Evolutionary conservation across 1,284 basidiomycete genomes (phyloP).

Genomic region (Tylopilus microsporus): DNA sequence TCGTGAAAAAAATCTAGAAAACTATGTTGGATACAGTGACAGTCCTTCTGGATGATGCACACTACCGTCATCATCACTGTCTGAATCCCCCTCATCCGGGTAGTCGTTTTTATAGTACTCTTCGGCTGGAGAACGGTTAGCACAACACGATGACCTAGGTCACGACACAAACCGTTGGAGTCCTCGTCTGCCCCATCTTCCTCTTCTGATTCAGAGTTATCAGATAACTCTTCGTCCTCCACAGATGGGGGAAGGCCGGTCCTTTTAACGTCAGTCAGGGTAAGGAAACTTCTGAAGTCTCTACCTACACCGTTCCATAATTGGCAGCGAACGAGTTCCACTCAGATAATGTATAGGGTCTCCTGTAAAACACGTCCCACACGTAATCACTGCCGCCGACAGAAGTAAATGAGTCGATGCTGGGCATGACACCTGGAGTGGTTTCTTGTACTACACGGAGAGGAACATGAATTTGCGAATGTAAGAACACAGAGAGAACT

Average conservation of each 20-base stretch:
- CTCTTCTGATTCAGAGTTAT: conserved; percentile 56
- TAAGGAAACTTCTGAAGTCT: not conserved
- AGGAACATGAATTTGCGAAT: conserved; percentile 4
- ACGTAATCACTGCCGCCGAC: conserved; percentile 54
- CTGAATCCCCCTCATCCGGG: conserved; percentile 62
- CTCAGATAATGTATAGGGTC: conserved; percentile 53
- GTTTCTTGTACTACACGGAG: conserved; percentile 24
- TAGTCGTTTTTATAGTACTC: conserved; percentile 80
- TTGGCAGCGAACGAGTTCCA: conserved; percentile 52
- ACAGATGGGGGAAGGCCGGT: conserved; percentile 57
- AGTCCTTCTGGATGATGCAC: not conserved
- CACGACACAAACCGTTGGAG: conserved; percentile 57
- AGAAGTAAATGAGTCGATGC: not conserved
- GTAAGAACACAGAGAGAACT: not conserved
- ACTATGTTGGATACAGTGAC: conserved; percentile 1
- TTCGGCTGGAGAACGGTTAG: conserved; percentile 46
- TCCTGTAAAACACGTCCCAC: conserved; percentile 74
- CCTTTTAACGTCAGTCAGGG: conserved; percentile 34
- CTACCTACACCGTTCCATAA: conserved; percentile 60
- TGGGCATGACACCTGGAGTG: not conserved
- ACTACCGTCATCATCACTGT: conserved; percentile 43
- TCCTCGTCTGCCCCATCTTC: conserved; percentile 77
- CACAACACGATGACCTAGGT: not conserved
- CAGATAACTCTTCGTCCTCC: conserved; percentile 42
- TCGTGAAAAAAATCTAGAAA: conserved; percentile 27